phyloP scores from a whole-genome alignment of 2,329 filamentous ascomycete species.

The Ophiostoma ips region DNA sequence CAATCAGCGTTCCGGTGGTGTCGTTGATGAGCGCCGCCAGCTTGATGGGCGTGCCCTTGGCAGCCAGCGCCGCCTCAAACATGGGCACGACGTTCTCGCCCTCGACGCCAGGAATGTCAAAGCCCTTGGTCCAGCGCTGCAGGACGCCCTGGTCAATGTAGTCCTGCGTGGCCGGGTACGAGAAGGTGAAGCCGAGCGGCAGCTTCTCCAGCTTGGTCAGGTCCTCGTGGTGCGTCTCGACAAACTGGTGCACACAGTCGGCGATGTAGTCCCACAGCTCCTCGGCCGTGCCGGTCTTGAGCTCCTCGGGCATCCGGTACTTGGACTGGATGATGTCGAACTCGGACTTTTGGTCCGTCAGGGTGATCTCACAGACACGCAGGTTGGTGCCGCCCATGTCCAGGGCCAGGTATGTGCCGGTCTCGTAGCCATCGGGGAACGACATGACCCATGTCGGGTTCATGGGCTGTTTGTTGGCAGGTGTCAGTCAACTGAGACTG shows the following conservation, averaged over 20 bases:
- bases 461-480: conserved; percentile 74
- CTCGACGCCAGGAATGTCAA: conserved; percentile 86
- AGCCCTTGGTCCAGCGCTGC: conserved; percentile 95
- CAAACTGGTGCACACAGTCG: conserved; percentile 81
- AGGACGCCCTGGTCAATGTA: conserved; percentile 87
- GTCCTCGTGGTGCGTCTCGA: conserved; percentile 69
- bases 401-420: conserved; percentile 73
- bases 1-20: conserved; percentile 91
- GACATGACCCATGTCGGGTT: conserved; percentile 94
- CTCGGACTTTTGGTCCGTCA: conserved; percentile 76
- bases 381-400: conserved; percentile 97
- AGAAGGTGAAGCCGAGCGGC: conserved; percentile 89
- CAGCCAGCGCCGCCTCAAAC: conserved; percentile 64
- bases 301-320: conserved; percentile 84
- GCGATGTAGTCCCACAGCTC: conserved; percentile 93
- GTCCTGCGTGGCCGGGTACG: conserved; percentile 83
- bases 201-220: conserved; percentile 47
- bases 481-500: not conserved
- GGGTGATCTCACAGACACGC: conserved; percentile 81
- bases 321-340: conserved; percentile 95
- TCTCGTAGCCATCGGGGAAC: conserved; percentile 76
- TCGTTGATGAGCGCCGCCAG: conserved; percentile 92
- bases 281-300: conserved; percentile 72
- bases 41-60: conserved; percentile 66
- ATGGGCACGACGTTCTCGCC: conserved; percentile 81